Conservation (phyloP, 1,284 basidiomycete genomes). For the Coniferiporia sulphurascens region DNA sequence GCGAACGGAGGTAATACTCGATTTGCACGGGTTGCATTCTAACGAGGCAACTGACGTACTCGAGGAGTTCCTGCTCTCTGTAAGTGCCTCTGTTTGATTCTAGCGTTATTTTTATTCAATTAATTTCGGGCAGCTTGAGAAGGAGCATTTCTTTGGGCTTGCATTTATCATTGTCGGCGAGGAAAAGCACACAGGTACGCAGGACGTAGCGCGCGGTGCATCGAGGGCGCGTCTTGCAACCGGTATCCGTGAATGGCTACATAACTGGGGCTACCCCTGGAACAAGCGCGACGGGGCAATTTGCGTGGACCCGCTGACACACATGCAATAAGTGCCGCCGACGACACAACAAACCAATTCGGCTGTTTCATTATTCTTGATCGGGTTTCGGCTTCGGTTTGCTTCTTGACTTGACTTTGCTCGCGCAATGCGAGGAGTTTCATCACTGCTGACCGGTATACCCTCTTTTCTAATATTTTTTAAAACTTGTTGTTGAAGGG, state of each 20-base stretch:
- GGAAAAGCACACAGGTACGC: constrained; percentile 90
- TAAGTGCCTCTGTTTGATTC: constrained; percentile 37
- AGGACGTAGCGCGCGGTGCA: constrained; percentile 75
- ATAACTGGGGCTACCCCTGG: constrained; percentile 95
- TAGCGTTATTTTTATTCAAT: constrained; percentile 16
- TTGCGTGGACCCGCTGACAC: constrained; percentile 81
- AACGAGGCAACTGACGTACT: constrained; percentile 89
- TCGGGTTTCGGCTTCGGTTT: not conserved
- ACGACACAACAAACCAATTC: too few relatives aligned
- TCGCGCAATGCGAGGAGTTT: not conserved
- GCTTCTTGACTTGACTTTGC: constrained; percentile 1
- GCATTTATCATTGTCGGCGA: constrained; percentile 91
- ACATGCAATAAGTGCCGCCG: constrained; percentile 33
- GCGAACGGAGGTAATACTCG: constrained; percentile 75
- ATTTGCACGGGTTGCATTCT: constrained; percentile 85
- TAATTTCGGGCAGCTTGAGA: constrained; percentile 57
- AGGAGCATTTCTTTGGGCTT: constrained; percentile 79
- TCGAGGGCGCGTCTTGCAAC: constrained; percentile 78
- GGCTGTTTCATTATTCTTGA: not conserved
- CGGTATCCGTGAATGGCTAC: constrained; percentile 85
- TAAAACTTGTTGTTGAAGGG: constrained; percentile 1
- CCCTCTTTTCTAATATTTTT: not conserved
- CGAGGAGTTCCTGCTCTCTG: constrained; percentile 85
- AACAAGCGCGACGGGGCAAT: constrained; percentile 87
- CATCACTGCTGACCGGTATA: not conserved